Evolutionary conservation across 148 eudicot species (phyloP).

Genomic region (Fagopyrum homotropicum): DNA sequence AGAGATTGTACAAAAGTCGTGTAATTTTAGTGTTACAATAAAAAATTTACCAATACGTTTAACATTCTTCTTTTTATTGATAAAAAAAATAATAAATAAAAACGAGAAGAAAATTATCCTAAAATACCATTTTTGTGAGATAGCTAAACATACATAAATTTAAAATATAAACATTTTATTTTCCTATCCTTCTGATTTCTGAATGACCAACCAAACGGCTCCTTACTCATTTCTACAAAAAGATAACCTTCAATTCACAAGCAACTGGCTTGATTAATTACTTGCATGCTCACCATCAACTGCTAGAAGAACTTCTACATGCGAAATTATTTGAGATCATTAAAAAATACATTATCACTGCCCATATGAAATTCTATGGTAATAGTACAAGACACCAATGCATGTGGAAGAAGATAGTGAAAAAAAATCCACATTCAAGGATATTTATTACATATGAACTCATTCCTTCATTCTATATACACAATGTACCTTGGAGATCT

Average conservation of each 20-base stretch:
- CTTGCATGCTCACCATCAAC: neutral
- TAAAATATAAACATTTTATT: neutral
- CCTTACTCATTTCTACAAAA: neutral
- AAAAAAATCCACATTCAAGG: slow-evolving; percentile 1
- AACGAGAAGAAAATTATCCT: too few species aligned
- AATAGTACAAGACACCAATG: neutral
- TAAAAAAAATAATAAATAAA: too few species aligned
- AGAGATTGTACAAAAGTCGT: too few species aligned
- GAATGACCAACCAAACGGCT: too few species aligned
- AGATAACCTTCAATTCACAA: neutral
- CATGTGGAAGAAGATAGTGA: neutral
- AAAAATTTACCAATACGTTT: too few species aligned
- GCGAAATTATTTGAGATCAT: neutral
- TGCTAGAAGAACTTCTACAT: neutral
- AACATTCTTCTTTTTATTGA: too few species aligned
- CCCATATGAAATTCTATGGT: neutral
- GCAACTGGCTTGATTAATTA: neutral
- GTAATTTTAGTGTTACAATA: too few species aligned
- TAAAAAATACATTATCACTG: neutral
- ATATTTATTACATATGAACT: neutral
- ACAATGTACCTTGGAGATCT: neutral
- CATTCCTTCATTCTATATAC: neutral
- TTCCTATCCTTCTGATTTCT: neutral
- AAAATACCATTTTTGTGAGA: too few species aligned
- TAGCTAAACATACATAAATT: too few species aligned